Base-by-base conservation (phyloP, 2,329 filamentous ascomycete species). In the Fusarium guadeloupense region DNA sequence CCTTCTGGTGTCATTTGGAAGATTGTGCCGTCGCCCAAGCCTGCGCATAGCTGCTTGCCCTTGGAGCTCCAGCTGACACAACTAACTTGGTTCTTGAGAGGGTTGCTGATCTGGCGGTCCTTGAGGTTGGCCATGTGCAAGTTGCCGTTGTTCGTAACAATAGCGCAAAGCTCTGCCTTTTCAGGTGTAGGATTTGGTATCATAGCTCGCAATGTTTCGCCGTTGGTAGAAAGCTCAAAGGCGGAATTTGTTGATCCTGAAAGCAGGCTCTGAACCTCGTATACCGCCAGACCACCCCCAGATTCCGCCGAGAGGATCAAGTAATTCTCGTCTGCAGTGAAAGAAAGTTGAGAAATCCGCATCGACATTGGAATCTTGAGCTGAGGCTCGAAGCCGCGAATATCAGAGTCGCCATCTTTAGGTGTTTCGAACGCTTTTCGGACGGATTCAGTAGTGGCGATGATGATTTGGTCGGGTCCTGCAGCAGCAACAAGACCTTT, bases 31-130 rank as follows among this genome's bases (percentile, higher is more conserved):
- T 97, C 87, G 7, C 83, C 87, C 67, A 95, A 81, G 14, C 96
- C 95, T 65, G 92, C 93, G 38, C 96, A 89, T 37, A 99, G 81
- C 73, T 98, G 94, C 74, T 97, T 99, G 40, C 95, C 95, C 72
- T 89, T 92, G 58, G 87, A 89, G 74, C 95, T 99, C 95, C 96
- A 99, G 51, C 91, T 89, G 6, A 92, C 84, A 69, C 90, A 95
- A 72, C 89, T 93, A 23, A 96, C 93, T 41, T 90, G 88, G 23
- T 84, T 81, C 69, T 89, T 91, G 62, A 96, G 80, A 1, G 69
- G 80, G 62, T 78, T 83, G 28, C 91, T 91, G 62, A 86, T 86
- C 17, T 81, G 81, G 42, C 84, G 82, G 31, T 88, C 84, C 69
- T 89, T 88, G 56, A 99, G 75, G 73, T 97, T 91, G 8, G 91